These are phyloP conservation scores for Lactarius sp. DNA, from an alignment of 768 basidiomycete genomes.

Conservation along the genomic window DNA sequence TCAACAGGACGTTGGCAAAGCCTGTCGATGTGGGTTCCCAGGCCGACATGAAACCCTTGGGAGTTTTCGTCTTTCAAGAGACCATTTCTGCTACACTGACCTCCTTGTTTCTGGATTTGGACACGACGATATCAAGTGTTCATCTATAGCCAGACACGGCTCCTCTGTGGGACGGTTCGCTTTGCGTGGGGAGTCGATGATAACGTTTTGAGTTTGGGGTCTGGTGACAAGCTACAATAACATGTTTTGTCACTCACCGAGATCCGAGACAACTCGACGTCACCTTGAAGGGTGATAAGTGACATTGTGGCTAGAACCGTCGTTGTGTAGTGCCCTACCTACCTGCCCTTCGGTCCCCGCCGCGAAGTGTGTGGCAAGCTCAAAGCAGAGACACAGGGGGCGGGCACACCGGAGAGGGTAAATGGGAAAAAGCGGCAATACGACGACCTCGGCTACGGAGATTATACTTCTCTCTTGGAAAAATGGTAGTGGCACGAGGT, in stretches of 20 bases:
- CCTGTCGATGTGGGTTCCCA: not conserved
- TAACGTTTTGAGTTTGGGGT: slow-evolving; percentile 17
- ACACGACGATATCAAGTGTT: not conserved
- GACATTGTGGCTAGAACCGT: not conserved
- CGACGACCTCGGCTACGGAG: slow-evolving; percentile 10
- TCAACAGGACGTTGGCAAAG: not conserved
- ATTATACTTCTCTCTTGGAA: slow-evolving; percentile 9
- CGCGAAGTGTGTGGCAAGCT: not conserved
- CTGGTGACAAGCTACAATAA: not conserved
- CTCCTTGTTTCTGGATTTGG: not conserved
- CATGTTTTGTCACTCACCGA: not conserved
- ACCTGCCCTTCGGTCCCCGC: not conserved
- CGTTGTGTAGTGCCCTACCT: not conserved
- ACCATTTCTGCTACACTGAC: not conserved
- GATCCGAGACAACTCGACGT: not conserved
- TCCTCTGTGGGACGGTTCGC: not conserved
- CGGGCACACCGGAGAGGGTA: not conserved
- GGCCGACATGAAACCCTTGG: not conserved
- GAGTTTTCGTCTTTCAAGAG: not conserved
- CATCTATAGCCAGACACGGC: not conserved
- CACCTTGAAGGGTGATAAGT: not conserved
- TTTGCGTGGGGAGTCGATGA: slow-evolving; percentile 1
- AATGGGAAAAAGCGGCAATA: not conserved
- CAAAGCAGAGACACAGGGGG: not conserved
- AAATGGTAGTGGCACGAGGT: slow-evolving; percentile 12